Evolutionary conservation across 768 basidiomycete species (phyloP), one percentile per base, ranked within the genome.

Genomic region (Cyclocybe aegerita): DNA sequence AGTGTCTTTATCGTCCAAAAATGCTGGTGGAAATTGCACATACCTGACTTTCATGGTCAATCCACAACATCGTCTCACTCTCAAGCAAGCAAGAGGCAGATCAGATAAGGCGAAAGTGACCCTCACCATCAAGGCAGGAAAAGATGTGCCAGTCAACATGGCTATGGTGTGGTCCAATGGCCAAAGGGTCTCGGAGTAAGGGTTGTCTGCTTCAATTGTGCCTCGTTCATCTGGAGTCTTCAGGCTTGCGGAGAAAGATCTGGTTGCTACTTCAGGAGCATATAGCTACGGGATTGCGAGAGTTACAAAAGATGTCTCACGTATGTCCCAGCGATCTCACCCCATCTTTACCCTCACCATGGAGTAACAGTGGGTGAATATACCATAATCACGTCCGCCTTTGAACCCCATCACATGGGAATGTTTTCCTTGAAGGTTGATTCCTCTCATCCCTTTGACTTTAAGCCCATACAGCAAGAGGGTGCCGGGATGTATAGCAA

Each of bases 401-500:
- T 94, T 62, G 86, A 90, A 53, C 85, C 92, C 1, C 71, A 69
- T 9, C 80, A 88, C 49, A 73, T 75, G 4, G 91, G 90, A 2
- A 55, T 76, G 7, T 96, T 85, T 67, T 76, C 73, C 1, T 65
- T 97, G 17, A 75, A 74, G 15, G 67, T 92, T 2, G 81, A 88
- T 43, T 81, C 86, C 49, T 79, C 83, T 1, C 63, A 65, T 50
- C 75, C 80, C 1, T 76, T 94, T 45, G 81, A 85, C 12, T 53
- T 97, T 15, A 71, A 70, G 43, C 57, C 81, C 0, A 86, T 97
- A 16, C 82, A 86, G 0, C 81, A 86, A 50, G 96, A 98, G 70
- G 94, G 93, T 0, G 91, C 93, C 0, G 95, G 94, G 0, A 91
- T 97, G 93, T 96, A 87, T 63, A 70, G 68, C 15, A 86, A 89